Conservation (phyloP, 495 filamentous ascomycete genomes). For the Penicillium bialowiezense region DNA sequence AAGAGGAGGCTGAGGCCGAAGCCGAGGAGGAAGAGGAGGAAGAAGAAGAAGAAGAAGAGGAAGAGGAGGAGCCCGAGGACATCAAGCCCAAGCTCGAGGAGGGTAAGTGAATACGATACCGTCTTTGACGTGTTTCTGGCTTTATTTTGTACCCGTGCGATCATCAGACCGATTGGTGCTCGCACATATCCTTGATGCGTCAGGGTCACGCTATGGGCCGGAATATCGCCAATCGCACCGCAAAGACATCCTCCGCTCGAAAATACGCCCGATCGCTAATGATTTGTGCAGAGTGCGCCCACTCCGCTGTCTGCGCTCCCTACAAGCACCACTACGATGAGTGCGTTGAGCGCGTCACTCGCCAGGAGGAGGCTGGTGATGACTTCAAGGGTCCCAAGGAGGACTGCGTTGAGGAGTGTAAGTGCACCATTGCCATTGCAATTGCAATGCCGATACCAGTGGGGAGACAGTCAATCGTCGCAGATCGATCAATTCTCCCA, state of each 20-base stretch:
- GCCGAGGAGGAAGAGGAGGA: constrained; percentile 50
- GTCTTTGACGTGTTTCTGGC: not conserved
- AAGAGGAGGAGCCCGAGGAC: constrained; percentile 87
- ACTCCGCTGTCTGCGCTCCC: constrained; percentile 77
- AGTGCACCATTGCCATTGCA: constrained; percentile 47
- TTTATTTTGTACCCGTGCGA: constrained; percentile 1
- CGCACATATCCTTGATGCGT: not conserved
- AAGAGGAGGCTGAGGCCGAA: constrained; percentile 44
- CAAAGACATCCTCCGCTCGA: constrained; percentile 1
- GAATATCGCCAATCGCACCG: constrained; percentile 17
- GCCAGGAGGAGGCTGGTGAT: constrained; percentile 58
- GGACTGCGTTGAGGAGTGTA: constrained; percentile 99
- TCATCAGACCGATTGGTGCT: not conserved
- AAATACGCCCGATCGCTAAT: constrained; percentile 14
- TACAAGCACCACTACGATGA: constrained; percentile 98
- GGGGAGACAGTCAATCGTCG: not conserved
- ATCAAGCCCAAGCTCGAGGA: constrained; percentile 85
- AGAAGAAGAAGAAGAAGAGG: constrained; percentile 65
- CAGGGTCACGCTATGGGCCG: constrained; percentile 2
- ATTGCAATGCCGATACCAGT: not conserved
- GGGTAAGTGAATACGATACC: constrained; percentile 58
- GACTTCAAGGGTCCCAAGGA: constrained; percentile 66
- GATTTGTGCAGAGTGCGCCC: constrained; percentile 70
- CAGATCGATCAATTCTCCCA: not conserved
- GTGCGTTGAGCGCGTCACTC: constrained; percentile 89